A percentile compares a stretch with the other conserved stretches of the same genome.
These are phyloP conservation scores for Chaetomium fimeti DNA, from an alignment of 495 filamentous ascomycete genomes.

Conservation along the genomic window DNA sequence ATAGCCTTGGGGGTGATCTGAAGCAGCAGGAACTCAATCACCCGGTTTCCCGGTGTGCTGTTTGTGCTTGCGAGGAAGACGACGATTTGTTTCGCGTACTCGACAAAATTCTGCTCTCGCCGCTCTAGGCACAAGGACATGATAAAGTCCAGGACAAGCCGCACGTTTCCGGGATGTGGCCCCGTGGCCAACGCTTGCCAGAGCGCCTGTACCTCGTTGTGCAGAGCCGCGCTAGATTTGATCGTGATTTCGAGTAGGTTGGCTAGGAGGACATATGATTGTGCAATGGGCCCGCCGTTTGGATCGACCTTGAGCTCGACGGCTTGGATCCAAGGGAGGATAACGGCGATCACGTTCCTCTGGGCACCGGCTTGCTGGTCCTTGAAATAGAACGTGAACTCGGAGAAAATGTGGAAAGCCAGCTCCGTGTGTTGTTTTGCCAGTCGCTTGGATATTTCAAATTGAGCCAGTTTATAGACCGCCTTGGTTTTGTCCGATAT, in stretches of 20 bases:
- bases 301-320: conserved; percentile 94
- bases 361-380: conserved; percentile 75
- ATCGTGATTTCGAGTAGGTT: conserved; percentile 97
- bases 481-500: conserved; percentile 98
- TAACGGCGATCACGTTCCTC: conserved; percentile 89
- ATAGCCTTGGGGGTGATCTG: conserved; percentile 88
- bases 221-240: conserved; percentile 78
- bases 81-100: conserved; percentile 95
- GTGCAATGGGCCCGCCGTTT: conserved; percentile 81
- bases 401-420: conserved; percentile 91
- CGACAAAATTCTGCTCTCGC: conserved; percentile 94
- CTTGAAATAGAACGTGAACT: conserved; percentile 89
- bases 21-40: conserved; percentile 88
- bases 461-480: conserved; percentile 95
- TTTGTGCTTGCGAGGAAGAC: conserved; percentile 91
- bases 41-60: conserved; percentile 72
- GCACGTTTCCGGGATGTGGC: conserved; percentile 90
- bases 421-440: conserved; percentile 82
- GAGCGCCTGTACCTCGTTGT: conserved; percentile 95
- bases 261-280: conserved; percentile 91
- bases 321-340: conserved; percentile 93
- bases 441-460: conserved; percentile 89
- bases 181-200: conserved; percentile 97
- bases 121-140: conserved; percentile 89
- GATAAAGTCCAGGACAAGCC: conserved; percentile 91